phyloP scores from a whole-genome alignment of 208 protist genomes.

The Wallacemonas sp. region DNA sequence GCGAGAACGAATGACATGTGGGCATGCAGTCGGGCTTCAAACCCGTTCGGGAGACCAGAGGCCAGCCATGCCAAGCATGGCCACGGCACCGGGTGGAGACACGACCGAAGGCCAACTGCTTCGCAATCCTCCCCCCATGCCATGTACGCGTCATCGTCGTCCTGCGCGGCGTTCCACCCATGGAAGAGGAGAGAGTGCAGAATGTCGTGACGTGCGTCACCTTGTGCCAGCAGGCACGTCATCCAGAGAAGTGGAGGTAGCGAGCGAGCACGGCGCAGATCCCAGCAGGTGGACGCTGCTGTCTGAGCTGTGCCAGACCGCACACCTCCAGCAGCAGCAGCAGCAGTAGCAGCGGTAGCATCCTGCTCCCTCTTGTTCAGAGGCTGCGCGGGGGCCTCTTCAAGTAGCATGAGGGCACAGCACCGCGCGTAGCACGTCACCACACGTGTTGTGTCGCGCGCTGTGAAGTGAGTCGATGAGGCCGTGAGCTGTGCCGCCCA shows the following conservation, averaged over 20 bases:
- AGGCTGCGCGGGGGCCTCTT: no score
- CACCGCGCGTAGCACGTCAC: not conserved
- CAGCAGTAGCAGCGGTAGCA: no score
- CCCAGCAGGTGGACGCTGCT: no score
- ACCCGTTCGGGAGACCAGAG: not conserved
- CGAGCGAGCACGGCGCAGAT: not conserved
- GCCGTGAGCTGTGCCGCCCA: not conserved
- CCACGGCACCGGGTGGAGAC: not conserved
- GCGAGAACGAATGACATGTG: slow-evolving; percentile 8
- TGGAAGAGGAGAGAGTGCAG: not conserved
- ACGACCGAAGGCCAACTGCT: not conserved
- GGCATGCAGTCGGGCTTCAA: not conserved
- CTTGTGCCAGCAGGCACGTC: not conserved
- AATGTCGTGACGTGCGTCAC: not conserved
- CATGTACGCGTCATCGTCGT: not conserved
- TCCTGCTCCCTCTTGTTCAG: no score
- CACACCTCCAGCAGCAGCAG: no score
- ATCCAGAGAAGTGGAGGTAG: slow-evolving; percentile 6
- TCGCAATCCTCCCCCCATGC: not conserved
- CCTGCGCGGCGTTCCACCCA: not conserved
- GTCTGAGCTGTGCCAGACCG: no score
- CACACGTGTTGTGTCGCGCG: not conserved
- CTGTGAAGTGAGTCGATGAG: not conserved
- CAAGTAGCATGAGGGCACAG: not conserved
- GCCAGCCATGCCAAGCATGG: not conserved